A percentile compares a stretch with the other conserved stretches of the same genome.
Conservation (phyloP, 2,329 filamentous ascomycete species). For the Biscogniauxia marginata region DNA sequence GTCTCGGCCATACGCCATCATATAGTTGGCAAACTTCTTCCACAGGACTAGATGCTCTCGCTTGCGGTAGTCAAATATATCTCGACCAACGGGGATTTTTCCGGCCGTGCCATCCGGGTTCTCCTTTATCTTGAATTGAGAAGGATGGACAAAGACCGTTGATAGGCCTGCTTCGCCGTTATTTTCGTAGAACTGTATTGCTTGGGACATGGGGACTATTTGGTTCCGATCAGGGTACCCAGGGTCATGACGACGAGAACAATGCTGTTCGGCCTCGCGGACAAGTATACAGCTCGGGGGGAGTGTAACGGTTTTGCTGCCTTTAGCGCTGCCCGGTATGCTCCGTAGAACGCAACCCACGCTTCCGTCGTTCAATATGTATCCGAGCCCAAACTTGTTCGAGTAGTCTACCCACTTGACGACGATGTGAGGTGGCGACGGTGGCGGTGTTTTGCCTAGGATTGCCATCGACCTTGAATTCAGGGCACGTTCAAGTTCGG, state of each 20-base stretch:
- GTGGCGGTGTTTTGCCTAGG: slow-evolving; percentile 52
- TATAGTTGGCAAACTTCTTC: slow-evolving; percentile 75
- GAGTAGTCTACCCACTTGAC: slow-evolving; percentile 89
- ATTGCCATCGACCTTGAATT: slow-evolving; percentile 64
- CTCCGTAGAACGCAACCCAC: slow-evolving; percentile 68
- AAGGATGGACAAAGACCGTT: slow-evolving; percentile 62
- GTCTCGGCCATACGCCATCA: slow-evolving; percentile 72
- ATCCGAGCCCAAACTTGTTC: slow-evolving; percentile 81
- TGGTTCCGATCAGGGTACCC: slow-evolving; percentile 58
- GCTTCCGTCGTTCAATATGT: slow-evolving; percentile 78
- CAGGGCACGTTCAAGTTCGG: slow-evolving; percentile 60
- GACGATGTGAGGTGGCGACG: slow-evolving; percentile 61
- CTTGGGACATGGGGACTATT: slow-evolving; percentile 61
- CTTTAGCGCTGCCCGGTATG: slow-evolving; percentile 50
- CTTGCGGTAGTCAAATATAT: slow-evolving; percentile 65
- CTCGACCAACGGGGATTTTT: slow-evolving; percentile 61
- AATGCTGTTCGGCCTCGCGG: slow-evolving; percentile 68
- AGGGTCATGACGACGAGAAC: slow-evolving; percentile 59
- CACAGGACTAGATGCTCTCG: slow-evolving; percentile 64
- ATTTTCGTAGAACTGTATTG: slow-evolving; percentile 74
- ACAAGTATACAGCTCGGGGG: slow-evolving; percentile 73
- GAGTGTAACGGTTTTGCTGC: slow-evolving; percentile 49
- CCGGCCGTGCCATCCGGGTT: slow-evolving; percentile 58
- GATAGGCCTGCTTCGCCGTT: slow-evolving; percentile 62
- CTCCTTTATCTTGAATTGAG: slow-evolving; percentile 56